Percentiles rank a stretch among this genome's conserved stretches.
Conservation (phyloP, 148 eudicot species). For the Pouteria glomerata region DNA sequence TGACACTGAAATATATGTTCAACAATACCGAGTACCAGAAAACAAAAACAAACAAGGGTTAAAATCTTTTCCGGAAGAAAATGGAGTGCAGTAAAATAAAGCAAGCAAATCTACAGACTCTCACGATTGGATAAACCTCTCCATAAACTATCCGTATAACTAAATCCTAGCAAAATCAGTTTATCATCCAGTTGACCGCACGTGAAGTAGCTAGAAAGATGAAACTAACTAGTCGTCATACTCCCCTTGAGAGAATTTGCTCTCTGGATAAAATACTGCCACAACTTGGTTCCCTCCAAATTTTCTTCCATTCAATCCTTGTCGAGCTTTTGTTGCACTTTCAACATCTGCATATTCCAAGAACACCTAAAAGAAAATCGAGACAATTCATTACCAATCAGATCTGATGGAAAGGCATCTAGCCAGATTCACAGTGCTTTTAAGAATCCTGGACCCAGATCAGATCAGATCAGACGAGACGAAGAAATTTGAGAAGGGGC, state of each 20-base stretch:
- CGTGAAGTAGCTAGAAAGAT: background rate
- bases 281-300: constrained; percentile 79
- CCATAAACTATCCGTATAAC: background rate
- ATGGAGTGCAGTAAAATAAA: background rate
- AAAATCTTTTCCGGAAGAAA: background rate
- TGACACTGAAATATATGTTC: too few species aligned
- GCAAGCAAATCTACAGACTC: background rate
- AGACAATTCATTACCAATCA: background rate
- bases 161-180: background rate
- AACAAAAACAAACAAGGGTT: background rate
- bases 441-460: too few species aligned
- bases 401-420: background rate
- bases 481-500: too few species aligned
- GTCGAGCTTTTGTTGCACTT: constrained; percentile 59
- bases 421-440: too few species aligned
- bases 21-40: constrained; percentile 1
- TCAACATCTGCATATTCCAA: constrained; percentile 73
- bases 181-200: background rate
- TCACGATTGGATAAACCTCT: background rate
- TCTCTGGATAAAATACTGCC: constrained; percentile 65
- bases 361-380: constrained; percentile 53
- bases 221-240: constrained; percentile 36
- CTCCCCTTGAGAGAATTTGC: constrained; percentile 58
- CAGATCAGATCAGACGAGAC: too few species aligned
- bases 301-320: constrained; percentile 78